Percentiles rank a stretch among this genome's conserved stretches.
These are phyloP conservation scores for Wallacemonas rigidus DNA, from an alignment of 208 protist genomes.

Conservation along the genomic window DNA sequence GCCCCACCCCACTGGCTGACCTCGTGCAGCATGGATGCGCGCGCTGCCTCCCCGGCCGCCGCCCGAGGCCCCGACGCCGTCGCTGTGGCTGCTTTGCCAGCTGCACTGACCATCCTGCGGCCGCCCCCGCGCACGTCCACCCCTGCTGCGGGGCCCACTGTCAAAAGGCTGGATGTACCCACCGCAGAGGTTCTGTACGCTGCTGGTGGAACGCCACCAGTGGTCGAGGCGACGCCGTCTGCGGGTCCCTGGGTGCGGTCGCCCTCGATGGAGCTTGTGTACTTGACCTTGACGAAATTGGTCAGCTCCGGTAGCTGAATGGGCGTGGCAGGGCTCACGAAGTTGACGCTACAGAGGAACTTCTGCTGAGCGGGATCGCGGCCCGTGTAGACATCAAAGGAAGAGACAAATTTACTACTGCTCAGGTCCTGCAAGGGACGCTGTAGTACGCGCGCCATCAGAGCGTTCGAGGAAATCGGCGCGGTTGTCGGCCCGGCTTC, in stretches of 20 bases:
- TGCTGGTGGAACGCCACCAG: not conserved
- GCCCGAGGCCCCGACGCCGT: not conserved
- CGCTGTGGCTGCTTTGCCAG: not conserved
- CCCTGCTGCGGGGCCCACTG: no score
- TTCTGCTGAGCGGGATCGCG: constrained; percentile 65
- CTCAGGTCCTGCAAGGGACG: constrained; percentile 77
- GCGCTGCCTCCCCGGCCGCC: not conserved
- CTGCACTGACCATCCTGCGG: not conserved
- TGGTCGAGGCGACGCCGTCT: not conserved
- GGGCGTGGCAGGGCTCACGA: constrained; percentile 65
- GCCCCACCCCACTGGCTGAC: constrained; percentile 56
- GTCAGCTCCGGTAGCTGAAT: constrained; percentile 73
- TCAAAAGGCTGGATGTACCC: no score
- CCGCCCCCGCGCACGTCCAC: no score
- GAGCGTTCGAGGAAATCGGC: constrained; percentile 34
- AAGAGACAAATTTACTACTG: constrained; percentile 71
- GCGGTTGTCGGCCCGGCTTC: no score
- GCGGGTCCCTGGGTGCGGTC: not conserved
- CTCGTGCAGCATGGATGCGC: not conserved
- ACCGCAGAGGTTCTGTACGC: no score
- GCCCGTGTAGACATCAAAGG: constrained; percentile 72
- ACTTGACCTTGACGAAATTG: constrained; percentile 86
- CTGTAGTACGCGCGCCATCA: constrained; percentile 64
- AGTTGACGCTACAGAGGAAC: constrained; percentile 78
- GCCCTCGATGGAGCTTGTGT: constrained; percentile 37